Evolutionary conservation across 2,329 filamentous ascomycete genomes (phyloP), one percentile per base, ranked within the genome.

Genomic region (Chrysoporthe deuterocubensis): DNA sequence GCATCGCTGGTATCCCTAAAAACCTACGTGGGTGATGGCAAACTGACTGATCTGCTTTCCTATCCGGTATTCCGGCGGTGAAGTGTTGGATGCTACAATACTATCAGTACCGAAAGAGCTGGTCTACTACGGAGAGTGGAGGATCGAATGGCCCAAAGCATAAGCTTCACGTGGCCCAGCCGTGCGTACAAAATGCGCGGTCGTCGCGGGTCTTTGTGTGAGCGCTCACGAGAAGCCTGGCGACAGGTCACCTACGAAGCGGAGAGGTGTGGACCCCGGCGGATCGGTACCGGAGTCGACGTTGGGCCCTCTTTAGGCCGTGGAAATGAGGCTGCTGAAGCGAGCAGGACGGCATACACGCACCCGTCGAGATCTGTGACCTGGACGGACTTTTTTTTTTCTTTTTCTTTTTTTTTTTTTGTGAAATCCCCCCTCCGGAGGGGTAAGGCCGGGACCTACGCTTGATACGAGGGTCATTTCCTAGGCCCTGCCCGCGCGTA

Each of bases 391-490:
- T 26, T 2, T 60, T 60, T 43, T 2, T 60, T 32, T 2, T 11
- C 32, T 14, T 8, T 44, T 18, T 43, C 8, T 46, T 43, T 2
- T 60, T 32, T 3, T 11, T 44, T 14, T 8, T 21, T 44, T 44
- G 5, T 43, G 26, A 26, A 26, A 26, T 13, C n/a, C 34, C 8
- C 40, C 37, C 37, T 9, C 37, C 37, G 26, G 26, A 26, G 26
- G 26, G 26, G 26, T 26, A 26, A 26, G 26, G 26, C 26, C 26
- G 26, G 26, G 26, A 26, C 26, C 26, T 26, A 26, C 26, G 26
- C 26, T 50, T 26, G 50, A 54, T 54, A 54, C 21, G 50, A 32
- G 26, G 50, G 21, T 54, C 50, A 54, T 54, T 54, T 54, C 50
- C 50, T 26, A 13, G 50, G 21, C 50, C 50, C 32, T 54, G 21